Evolutionary conservation across 1,139 yeast genomes (phyloP).

Genomic region (Tardiomyces depauwii): DNA sequence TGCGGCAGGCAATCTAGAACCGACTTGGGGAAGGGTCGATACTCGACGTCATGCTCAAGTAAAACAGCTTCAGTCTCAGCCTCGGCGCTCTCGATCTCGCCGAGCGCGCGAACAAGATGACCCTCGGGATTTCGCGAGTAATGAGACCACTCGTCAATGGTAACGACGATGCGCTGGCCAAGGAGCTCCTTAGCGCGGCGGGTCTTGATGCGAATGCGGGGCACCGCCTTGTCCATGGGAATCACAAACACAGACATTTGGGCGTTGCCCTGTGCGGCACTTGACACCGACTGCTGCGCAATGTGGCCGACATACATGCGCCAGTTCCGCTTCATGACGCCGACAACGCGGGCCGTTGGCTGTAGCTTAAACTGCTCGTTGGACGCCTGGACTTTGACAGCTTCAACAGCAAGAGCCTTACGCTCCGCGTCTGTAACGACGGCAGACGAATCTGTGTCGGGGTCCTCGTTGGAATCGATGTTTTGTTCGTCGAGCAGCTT

Average conservation of each 20-base stretch:
- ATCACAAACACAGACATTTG: slow-evolving; percentile 74
- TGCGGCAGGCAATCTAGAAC: slow-evolving; percentile 86
- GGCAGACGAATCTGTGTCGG: slow-evolving; percentile 22
- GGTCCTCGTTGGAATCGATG: slow-evolving; percentile 43
- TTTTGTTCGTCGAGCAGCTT: slow-evolving; percentile 68
- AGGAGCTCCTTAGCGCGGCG: slow-evolving; percentile 71
- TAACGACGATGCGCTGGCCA: slow-evolving; percentile 83
- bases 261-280: slow-evolving; percentile 40
- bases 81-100: slow-evolving; percentile 81
- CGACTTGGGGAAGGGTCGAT: slow-evolving; percentile 87
- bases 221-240: slow-evolving; percentile 81
- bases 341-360: slow-evolving; percentile 90
- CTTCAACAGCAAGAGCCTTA: slow-evolving; percentile 63
- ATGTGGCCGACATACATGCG: slow-evolving; percentile 93
- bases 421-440: slow-evolving; percentile 70
- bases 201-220: slow-evolving; percentile 78
- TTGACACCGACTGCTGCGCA: slow-evolving; percentile 56
- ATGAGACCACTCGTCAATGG: slow-evolving; percentile 87
- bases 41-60: slow-evolving; percentile 92
- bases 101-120: slow-evolving; percentile 82
- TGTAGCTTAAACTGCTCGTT: slow-evolving; percentile 40
- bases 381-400: slow-evolving; percentile 46
- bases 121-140: slow-evolving; percentile 85
- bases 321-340: slow-evolving; percentile 87
- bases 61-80: slow-evolving; percentile 96